Conservation (phyloP, 768 basidiomycete genomes). For the Russula earlei region DNA sequence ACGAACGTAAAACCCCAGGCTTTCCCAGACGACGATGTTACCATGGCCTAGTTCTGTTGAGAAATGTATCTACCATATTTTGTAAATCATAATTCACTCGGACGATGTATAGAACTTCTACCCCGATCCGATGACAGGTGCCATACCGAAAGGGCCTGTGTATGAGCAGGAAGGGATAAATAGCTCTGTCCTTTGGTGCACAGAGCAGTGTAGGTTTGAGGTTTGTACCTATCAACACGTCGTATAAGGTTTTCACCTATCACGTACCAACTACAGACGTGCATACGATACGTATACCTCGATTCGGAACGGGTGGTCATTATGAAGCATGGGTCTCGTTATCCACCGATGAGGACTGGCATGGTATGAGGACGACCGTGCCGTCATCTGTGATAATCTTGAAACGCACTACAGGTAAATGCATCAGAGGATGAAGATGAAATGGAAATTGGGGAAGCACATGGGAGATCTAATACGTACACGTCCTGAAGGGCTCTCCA, state of each 20-base stretch:
- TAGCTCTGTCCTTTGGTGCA: background rate
- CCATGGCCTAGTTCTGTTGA: slow-evolving; percentile 1
- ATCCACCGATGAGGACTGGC: background rate
- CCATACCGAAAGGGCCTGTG: background rate
- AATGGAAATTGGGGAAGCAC: background rate
- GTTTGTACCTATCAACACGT: background rate
- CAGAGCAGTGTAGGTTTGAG: background rate
- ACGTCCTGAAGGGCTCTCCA: slow-evolving; percentile 9
- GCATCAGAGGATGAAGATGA: background rate
- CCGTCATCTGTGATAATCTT: slow-evolving; percentile 11
- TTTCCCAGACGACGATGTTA: slow-evolving; percentile 9
- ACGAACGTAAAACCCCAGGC: background rate
- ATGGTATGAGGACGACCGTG: slow-evolving; percentile 4
- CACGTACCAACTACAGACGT: no score
- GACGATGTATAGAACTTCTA: background rate
- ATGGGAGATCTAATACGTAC: slow-evolving; percentile 31
- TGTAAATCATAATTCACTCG: background rate
- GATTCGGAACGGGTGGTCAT: background rate
- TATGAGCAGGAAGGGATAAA: background rate
- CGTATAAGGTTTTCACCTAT: background rate
- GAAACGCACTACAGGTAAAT: slow-evolving; percentile 9
- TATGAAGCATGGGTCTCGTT: background rate
- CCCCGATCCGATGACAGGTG: background rate
- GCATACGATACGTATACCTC: no score
- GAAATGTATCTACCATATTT: background rate